Conservation (phyloP, 176 grass and related monocot genomes). For the Pontederia paniculata region DNA sequence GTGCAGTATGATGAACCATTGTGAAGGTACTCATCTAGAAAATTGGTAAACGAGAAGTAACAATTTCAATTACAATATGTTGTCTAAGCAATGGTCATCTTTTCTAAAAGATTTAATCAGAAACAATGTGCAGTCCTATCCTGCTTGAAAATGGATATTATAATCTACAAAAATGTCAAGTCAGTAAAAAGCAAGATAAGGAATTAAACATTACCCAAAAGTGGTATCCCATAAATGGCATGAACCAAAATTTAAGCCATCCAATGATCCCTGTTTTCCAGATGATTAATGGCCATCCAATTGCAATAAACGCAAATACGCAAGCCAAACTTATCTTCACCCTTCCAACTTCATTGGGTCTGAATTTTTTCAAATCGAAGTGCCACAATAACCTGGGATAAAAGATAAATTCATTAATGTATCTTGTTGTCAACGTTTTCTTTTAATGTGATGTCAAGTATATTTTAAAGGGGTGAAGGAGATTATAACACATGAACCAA, state of each 20-base stretch:
- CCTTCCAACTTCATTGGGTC: constrained; percentile 69
- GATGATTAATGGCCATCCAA: constrained; percentile 96
- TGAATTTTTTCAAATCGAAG: constrained; percentile 82
- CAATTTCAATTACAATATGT: background rate
- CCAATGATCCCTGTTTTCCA: constrained; percentile 57
- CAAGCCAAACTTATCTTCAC: constrained; percentile 92
- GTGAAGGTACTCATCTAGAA: constrained; percentile 98
- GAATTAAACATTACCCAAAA: constrained; percentile 71
- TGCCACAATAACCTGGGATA: constrained; percentile 71
- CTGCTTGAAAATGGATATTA: background rate
- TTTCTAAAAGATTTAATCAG: no score
- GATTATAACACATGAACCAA: no score
- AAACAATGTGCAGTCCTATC: no score
- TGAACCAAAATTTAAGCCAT: constrained; percentile 98
- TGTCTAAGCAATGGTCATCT: background rate
- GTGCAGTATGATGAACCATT: constrained; percentile 98
- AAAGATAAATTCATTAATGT: background rate
- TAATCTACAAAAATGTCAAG: background rate
- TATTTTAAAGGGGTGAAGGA: no score
- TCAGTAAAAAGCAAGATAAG: background rate
- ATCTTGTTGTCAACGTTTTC: no score
- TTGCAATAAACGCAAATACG: constrained; percentile 87
- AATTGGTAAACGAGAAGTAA: background rate
- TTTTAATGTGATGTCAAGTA: no score
- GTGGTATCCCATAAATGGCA: constrained; percentile 96